Percentiles rank a stretch among this genome's conserved stretches.
Conservation (phyloP, 2,329 filamentous ascomycete genomes). For the Ilyonectria destructans region DNA sequence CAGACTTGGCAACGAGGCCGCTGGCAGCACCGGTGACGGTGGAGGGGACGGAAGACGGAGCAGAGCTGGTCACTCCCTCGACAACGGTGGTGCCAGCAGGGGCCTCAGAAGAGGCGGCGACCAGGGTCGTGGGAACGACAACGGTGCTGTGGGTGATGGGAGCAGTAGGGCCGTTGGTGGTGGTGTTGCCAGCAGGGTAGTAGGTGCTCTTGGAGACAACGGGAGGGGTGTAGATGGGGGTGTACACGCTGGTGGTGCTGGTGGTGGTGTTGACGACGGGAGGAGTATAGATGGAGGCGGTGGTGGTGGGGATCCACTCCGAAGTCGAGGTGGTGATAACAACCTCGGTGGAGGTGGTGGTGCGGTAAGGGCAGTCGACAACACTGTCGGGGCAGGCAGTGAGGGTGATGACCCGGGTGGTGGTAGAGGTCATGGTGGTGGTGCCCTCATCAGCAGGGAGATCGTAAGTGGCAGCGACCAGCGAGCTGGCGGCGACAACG, state of each 20-base stretch:
- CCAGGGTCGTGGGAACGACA: slow-evolving; percentile 37
- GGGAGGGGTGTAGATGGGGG: slow-evolving; percentile 40
- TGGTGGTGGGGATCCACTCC: slow-evolving; percentile 35
- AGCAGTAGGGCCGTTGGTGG: slow-evolving; percentile 46
- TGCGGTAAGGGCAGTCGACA: slow-evolving; percentile 61
- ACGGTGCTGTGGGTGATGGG: slow-evolving; percentile 39
- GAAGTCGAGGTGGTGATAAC: slow-evolving; percentile 38
- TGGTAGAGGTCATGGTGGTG: slow-evolving; percentile 62
- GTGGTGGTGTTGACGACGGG: slow-evolving; percentile 43
- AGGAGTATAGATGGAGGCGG: slow-evolving; percentile 57
- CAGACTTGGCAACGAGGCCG: slow-evolving; percentile 58
- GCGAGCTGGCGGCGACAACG: slow-evolving; percentile 60
- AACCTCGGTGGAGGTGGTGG: slow-evolving; percentile 40
- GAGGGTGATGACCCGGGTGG: slow-evolving; percentile 63
- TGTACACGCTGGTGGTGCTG: slow-evolving; percentile 51
- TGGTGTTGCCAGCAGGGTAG: slow-evolving; percentile 48
- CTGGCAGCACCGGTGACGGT: slow-evolving; percentile 52
- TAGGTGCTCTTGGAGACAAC: slow-evolving; percentile 46
- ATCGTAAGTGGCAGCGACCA: slow-evolving; percentile 51
- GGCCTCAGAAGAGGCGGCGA: slow-evolving; percentile 6
- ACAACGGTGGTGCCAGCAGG: slow-evolving; percentile 25
- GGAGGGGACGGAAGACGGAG: slow-evolving; percentile 25
- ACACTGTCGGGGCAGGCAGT: slow-evolving; percentile 64
- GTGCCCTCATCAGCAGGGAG: slow-evolving; percentile 50
- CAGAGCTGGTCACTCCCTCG: slow-evolving; percentile 27